phyloP scores from a whole-genome alignment of 768 basidiomycete genomes.

The Chalciporus chontae region DNA sequence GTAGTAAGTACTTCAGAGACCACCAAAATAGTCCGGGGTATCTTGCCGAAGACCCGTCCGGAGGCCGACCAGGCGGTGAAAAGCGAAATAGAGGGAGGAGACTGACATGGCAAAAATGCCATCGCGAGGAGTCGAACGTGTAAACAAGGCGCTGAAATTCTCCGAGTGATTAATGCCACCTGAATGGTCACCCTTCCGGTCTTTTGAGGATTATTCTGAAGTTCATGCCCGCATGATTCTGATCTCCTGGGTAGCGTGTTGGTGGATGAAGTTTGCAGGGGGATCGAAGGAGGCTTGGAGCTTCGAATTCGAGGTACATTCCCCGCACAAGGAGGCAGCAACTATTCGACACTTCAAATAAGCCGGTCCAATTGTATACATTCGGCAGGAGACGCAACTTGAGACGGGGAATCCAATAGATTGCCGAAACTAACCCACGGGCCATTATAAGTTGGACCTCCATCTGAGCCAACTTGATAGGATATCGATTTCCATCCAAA shows the following conservation, averaged over 20 bases:
- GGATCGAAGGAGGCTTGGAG: no score
- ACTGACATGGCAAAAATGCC: neutral
- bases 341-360: no score
- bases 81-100: neutral
- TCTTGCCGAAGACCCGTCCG: neutral
- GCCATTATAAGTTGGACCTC: neutral
- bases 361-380: no score
- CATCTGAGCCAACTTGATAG: neutral
- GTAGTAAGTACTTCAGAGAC: neutral
- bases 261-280: neutral
- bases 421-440: neutral
- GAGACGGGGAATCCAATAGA: neutral
- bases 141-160: neutral
- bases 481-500: neutral
- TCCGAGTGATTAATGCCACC: neutral
- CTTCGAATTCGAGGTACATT: no score
- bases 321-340: no score
- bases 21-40: neutral
- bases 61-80: neutral
- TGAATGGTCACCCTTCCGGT: neutral
- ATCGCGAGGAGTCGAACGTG: neutral
- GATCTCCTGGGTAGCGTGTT: neutral
- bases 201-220: neutral
- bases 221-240: neutral
- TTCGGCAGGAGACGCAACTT: neutral